Evolutionary conservation across 2,329 filamentous ascomycete species (phyloP).

Genomic region (Sporothrix humicola): DNA sequence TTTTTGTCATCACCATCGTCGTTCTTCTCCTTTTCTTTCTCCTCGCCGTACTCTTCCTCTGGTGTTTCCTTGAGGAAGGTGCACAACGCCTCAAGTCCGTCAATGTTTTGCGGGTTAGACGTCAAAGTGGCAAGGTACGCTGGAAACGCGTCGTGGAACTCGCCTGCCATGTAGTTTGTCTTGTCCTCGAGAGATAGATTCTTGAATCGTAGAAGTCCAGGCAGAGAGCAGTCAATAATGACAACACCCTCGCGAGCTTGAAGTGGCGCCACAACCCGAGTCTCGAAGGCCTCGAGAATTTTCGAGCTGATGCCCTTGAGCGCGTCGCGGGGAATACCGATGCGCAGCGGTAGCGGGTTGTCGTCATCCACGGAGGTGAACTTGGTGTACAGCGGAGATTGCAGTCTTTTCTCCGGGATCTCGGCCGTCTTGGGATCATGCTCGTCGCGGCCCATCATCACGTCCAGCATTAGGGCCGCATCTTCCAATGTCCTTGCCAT

Average conservation of each 20-base stretch:
- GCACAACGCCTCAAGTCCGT: constrained; percentile 56
- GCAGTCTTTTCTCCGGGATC: constrained; percentile 52
- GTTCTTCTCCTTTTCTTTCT: constrained; percentile 53
- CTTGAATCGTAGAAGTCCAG: constrained; percentile 48
- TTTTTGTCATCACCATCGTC: neutral
- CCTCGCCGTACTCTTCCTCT: constrained; percentile 63
- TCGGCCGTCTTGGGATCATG: constrained; percentile 69
- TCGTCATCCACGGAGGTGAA: constrained; percentile 55
- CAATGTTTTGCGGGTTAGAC: constrained; percentile 63
- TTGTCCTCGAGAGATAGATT: neutral
- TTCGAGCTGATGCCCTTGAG: constrained; percentile 46
- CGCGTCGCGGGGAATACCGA: constrained; percentile 68
- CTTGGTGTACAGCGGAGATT: neutral
- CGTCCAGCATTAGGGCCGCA: constrained; percentile 65
- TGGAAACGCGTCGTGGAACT: constrained; percentile 63
- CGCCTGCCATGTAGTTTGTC: constrained; percentile 47
- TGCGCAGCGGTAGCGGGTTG: constrained; percentile 55
- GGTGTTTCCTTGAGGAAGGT: constrained; percentile 60
- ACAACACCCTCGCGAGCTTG: constrained; percentile 60
- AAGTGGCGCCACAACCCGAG: constrained; percentile 56
- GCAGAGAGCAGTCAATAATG: constrained; percentile 51
- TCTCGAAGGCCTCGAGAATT: constrained; percentile 58
- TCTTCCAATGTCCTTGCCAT: constrained; percentile 70
- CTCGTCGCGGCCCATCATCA: constrained; percentile 65
- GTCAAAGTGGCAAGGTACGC: constrained; percentile 62